Percentiles rank a stretch among this genome's conserved stretches.
Evolutionary conservation across 768 basidiomycete species (phyloP).

Genomic region (Suillus weaverae): DNA sequence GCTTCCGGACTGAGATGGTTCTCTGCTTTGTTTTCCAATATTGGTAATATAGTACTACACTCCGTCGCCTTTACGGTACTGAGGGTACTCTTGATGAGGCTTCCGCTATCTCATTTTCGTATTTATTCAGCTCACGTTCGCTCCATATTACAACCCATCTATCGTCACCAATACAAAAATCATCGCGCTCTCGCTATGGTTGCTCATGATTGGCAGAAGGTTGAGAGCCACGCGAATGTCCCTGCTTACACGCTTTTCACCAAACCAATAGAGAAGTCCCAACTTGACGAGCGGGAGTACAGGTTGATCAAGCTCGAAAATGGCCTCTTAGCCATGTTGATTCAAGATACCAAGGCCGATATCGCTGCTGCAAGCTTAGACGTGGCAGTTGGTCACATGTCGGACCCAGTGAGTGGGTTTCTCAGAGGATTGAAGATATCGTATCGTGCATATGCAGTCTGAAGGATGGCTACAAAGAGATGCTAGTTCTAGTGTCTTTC

Average conservation of each 20-base stretch:
- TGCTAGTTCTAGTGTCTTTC: neutral
- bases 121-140: neutral
- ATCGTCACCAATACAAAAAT: neutral
- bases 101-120: neutral
- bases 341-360: slow-evolving; percentile 85
- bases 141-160: neutral
- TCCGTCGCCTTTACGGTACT: too few relatives aligned
- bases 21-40: neutral
- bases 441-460: neutral
- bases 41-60: slow-evolving; percentile 35
- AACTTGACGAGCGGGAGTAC: slow-evolving; percentile 79
- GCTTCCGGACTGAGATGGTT: neutral
- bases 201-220: slow-evolving; percentile 20
- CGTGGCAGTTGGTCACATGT: slow-evolving; percentile 91
- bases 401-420: slow-evolving; percentile 75
- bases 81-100: neutral
- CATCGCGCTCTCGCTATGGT: slow-evolving; percentile 25
- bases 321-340: slow-evolving; percentile 81
- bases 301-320: slow-evolving; percentile 83
- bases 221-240: slow-evolving; percentile 18
- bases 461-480: neutral
- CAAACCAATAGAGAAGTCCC: slow-evolving; percentile 65
- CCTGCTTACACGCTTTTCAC: slow-evolving; percentile 57
- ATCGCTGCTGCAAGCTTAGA: slow-evolving; percentile 94
- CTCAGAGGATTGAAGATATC: neutral